Evolutionary conservation across 139 green algal species (phyloP), one percentile per base, ranked within the genome.

Genomic region (Volvox africanus): DNA sequence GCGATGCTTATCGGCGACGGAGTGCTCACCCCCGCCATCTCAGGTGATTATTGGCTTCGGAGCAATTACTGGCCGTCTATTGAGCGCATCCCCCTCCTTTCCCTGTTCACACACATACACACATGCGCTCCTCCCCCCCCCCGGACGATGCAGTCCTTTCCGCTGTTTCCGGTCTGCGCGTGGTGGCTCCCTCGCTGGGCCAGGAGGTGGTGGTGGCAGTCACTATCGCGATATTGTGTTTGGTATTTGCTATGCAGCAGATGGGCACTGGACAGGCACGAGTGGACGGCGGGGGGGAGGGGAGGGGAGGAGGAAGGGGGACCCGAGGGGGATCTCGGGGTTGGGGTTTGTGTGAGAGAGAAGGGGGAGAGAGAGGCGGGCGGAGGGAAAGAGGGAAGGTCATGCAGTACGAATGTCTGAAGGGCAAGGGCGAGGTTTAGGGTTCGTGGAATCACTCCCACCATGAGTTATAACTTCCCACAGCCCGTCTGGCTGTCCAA

Each of bases 241-340:
- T 92, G 16, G 91, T 97, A 14, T 97, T 97, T 88, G 2, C 37
- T 1, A 44, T 95, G 19, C 96, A 97, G 92, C 90, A 73, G 24
- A 89, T 92, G 37, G 95, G 95, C 69, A 97, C 95, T 0, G 67
- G 82, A 17, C n/a, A 82, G 12, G 81, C n/a, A n/a, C 97, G 14
- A 11, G 79, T 9, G 9, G 68, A n/a, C 21, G 68, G 21, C 22
- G 68, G 68, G 21, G 68, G 68, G 30, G 68, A 26, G 68, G 68
- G 62, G 62, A 69, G 19, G 19, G 62, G 62, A 17, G 19, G 19
- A 26, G 62, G 62, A 26, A 17, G 19, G 17, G n/a, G n/a, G n/a
- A n/a, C n/a, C n/a, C n/a, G n/a, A n/a, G n/a, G n/a, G n/a, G n/a
- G n/a, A n/a, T n/a, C 62, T 69, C 17, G 62, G 62, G 62, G 62